Base-by-base conservation (phyloP, 805 yeast genomes). In the Myxozyma sirexii region DNA sequence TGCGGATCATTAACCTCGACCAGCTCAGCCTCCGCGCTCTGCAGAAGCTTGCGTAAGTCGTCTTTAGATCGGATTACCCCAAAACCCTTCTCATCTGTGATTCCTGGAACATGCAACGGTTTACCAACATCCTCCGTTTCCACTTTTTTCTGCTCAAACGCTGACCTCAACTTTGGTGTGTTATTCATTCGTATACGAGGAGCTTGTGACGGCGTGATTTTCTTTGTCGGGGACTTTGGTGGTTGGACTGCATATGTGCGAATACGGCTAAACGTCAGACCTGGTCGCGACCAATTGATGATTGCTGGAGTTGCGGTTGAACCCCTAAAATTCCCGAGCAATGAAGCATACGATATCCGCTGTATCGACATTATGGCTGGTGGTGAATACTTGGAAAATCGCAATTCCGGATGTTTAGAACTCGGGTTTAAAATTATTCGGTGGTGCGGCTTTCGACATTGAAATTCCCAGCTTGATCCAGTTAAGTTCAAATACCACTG, bases 11-110 rank as follows among this genome's bases (percentile, higher is more conserved):
- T 10, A 12, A 41, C 19, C 23, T 26, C 39, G 13, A 39, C 46
- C 6, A n/a, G 3, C 27, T 39, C 15, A 10, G n/a, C 26, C 2
- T 50, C 39, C 8, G 33, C 17, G 17, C 46, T 43, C 29, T 53
- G 19, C 17, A 53, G 35, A 15, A 54, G 38, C 26, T 33, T 26
- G 24, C 17, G 19, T 26, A 54, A 46, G 4, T 54, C 41, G 3
- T n/a, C 53, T 17, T 23, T 45, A 2, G 38, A 19, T 51, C 8
- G 35, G 21, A 54, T 24, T 21, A 47, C 15, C 23, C 23, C 39
- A 27, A 15, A 23, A 10, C 57, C 57, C n/a, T 54, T 37, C 31
- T 54, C 53, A 24, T 54, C 57, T 1, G 57, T 54, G n/a, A 54
- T 24, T 3, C 57, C 57, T 10, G 51, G 53, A 15, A 54, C 35